Evolutionary conservation across 2,329 filamentous ascomycete species (phyloP), one percentile per base, ranked within the genome.

Genomic region (Fusarium albosuccineum): DNA sequence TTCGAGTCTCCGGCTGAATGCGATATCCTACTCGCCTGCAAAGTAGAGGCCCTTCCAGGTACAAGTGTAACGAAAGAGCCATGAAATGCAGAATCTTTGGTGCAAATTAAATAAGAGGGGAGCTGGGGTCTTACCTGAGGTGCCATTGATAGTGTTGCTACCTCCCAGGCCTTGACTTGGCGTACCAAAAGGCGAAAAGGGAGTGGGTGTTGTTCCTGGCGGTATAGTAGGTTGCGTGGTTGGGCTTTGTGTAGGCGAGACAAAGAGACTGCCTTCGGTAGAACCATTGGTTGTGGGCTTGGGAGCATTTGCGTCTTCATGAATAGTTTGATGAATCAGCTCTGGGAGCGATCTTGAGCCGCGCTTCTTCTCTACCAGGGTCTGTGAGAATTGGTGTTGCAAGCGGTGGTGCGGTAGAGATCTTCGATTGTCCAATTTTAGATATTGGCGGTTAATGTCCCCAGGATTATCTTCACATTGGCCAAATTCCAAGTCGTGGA

Each of bases 281-380:
- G 52, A 34, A 30, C 70, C 63, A 13, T 70, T 72, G 6, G 51
- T 27, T 14, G 42, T 51, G 36, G 52, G 14, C 44, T 66, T 65
- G 9, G 58, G 13, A 6, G 61, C 59, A 11, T 30, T 63, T 14
- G 50, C 30, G 33, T 81, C 77, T 65, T 84, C 83, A 50, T 79
- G 86, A 10, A 89, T 78, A 2, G 86, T 89, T 34, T 79, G 77
- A 67, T 87, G 85, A 30, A 91, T 87, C 22, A 88, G 78, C 27
- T 86, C 79, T 3, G 86, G 82, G 3, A 91, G 77, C 10, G 85
- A 76, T 46, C 80, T 81, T 10, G 77, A 75, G 6, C 82, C 82
- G 27, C 89, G 85, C 74, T 91, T 91, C 49, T 79, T 79, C 75
- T 91, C 89, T 8, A 91, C 88, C 14, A 91, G 73, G 6, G 69